Evolutionary conservation across 2,329 filamentous ascomycete genomes (phyloP), one percentile per base, ranked within the genome.

Genomic region (Colletotrichum sp.): DNA sequence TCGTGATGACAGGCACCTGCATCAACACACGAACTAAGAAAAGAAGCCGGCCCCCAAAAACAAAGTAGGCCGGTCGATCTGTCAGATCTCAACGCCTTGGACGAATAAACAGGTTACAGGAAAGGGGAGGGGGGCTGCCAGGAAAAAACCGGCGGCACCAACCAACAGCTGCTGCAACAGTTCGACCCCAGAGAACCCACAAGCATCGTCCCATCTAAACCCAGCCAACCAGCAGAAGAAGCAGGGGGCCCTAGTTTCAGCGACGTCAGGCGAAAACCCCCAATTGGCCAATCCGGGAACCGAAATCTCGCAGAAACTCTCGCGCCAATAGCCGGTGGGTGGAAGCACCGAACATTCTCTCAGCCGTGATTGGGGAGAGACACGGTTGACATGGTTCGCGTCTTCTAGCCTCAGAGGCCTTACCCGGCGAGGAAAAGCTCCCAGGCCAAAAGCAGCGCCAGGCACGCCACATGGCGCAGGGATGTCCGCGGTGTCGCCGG

Each of bases 271-370:
- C 18, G 8, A 43, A 43, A 48, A 10, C 5, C 7, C 28, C 55
- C 63, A 48, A 73, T 75, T 72, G 69, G 69, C 70, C 69, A 59
- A 57, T 24, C 32, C 32, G 55, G 7, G 28, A 43, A 36, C 15
- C 36, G 26, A 72, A 73, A 75, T 67, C 69, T 75, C 73, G 73
- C 73, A 68, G 57, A 75, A 75, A 64, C 59, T 34, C 28, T 75
- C 70, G 73, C 73, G 61, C 36, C 64, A 75, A 68, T 67, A 43
- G 70, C 64, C 43, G 73, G 57, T 75, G 73, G 63, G 64, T 64
- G 39, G 73, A 64, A 63, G 21, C 59, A 57, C 63, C 73, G 70
- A 75, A 28, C 28, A 57, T 73, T 73, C 60, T 60, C 63, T 68
- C n/a, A 9, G 5, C 30, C 24, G 57, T 64, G 57, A 75, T 75